Base-by-base conservation (phyloP, 2,329 filamentous ascomycete genomes). In the Fusarium sp. region DNA sequence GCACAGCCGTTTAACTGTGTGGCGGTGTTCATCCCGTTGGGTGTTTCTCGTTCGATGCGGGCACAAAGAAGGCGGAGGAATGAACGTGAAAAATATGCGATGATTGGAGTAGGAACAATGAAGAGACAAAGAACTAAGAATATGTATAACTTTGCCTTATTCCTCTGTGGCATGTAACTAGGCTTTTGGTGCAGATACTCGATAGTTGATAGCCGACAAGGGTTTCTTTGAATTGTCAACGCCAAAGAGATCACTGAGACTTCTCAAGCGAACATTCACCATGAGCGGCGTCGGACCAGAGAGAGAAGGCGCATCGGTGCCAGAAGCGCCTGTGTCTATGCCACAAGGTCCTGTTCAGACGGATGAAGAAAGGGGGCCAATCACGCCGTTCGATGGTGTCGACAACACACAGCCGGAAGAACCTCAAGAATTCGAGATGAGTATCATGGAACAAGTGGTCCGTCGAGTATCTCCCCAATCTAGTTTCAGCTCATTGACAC, bases 401-500 rank as follows among this genome's bases (percentile, higher is more conserved):
- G n/a, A 30, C 47, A 32, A n/a, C 27, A 52, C 27, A 14, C 27
- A 17, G 40, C 38, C 5, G 5, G 32, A 8, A 5, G 22, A 22
- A 2, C 7, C 14, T 8, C 17, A n/a, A 7, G 69, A 72, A 25
- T 75, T 72, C 22, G 72, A 47, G 2, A 52, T 37, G 25, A 74
- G 69, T n/a, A 38, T 74, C 10, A 17, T 75, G 12, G 72, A 72
- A 30, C 37, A 65, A 33, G 45, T 45, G 8, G 32, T 68, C 9
- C 43, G 47, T 52, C 50, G 8, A 10, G 25, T 47, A 4, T 65
- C 69, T 2, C 63, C 47, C 4, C 25, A 20, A 6, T 10, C 38
- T 4, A 27, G 12, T 10, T 17, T 22, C 45, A 38, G 11, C 12
- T 63, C 63, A 8, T 9, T n/a, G 0, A 87, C 87, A 22, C 87